These are phyloP conservation scores for Suillus alpinus DNA, from an alignment of 768 basidiomycete species.

Conservation along the genomic window DNA sequence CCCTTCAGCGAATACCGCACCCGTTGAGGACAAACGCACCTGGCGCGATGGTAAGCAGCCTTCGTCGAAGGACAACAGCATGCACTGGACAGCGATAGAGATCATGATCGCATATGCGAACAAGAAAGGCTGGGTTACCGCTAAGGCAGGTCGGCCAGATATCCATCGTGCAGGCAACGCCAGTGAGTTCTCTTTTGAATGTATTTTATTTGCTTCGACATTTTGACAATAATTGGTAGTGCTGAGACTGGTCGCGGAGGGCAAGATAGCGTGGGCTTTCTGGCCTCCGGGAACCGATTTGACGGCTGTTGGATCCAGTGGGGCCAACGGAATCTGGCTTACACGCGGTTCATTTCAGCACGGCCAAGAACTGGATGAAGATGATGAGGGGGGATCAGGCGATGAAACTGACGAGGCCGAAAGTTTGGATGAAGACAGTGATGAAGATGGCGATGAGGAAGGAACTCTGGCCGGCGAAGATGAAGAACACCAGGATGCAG, in stretches of 20 bases:
- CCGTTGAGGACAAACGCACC: constrained; percentile 66
- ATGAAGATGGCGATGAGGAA: constrained; percentile 2
- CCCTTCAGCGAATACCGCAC: constrained; percentile 34
- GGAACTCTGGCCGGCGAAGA: neutral
- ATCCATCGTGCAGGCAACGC: constrained; percentile 86
- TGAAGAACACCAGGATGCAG: constrained; percentile 9
- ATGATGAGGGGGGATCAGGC: constrained; percentile 18
- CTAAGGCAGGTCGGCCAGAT: constrained; percentile 88
- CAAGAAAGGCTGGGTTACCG: constrained; percentile 82
- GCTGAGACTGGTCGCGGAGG: constrained; percentile 80
- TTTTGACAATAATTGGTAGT: constrained; percentile 42
- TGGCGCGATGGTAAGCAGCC: constrained; percentile 56
- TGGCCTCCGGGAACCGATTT: constrained; percentile 59
- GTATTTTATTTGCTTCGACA: neutral
- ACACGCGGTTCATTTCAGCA: constrained; percentile 26
- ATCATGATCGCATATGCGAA: constrained; percentile 76
- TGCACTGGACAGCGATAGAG: constrained; percentile 81
- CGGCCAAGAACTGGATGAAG: constrained; percentile 22
- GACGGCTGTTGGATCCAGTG: constrained; percentile 21
- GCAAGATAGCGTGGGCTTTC: constrained; percentile 79
- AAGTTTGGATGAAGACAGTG: constrained; percentile 13
- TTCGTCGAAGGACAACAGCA: constrained; percentile 16
- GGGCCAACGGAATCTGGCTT: constrained; percentile 59
- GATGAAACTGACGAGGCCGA: constrained; percentile 22
- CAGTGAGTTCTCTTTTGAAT: constrained; percentile 61